Evolutionary conservation across 441 rosid genomes (phyloP).

Genomic region (Raphanus hybrid): DNA sequence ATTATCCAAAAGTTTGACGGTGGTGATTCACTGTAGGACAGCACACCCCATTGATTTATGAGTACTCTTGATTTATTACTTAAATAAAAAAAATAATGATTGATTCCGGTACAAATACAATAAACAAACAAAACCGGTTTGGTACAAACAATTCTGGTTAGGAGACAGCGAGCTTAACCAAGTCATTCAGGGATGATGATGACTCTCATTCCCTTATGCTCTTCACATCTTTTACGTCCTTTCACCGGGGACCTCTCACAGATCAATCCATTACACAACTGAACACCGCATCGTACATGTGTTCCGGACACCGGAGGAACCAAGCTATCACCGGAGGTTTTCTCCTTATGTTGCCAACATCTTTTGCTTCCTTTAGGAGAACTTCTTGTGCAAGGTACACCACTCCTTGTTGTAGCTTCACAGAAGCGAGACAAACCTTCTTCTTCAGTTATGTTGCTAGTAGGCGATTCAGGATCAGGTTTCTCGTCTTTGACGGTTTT

Average conservation of each 20-base stretch:
- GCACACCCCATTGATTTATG: background rate
- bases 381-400: conserved; percentile 41
- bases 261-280: background rate
- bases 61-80: background rate
- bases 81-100: background rate
- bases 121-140: conserved; percentile 13
- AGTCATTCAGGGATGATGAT: background rate
- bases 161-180: background rate
- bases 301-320: background rate
- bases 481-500: conserved; percentile 36
- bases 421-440: conserved; percentile 24
- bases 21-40: too few relatives aligned
- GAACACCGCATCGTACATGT: background rate
- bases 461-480: background rate
- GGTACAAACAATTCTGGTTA: background rate
- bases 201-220: conserved; percentile 39
- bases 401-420: conserved; percentile 42
- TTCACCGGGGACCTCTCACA: conserved; percentile 16
- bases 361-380: conserved; percentile 49
- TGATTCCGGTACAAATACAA: background rate
- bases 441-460: background rate
- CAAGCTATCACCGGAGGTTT: background rate
- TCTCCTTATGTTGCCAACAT: conserved; percentile 44
- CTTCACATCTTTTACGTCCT: conserved; percentile 40
- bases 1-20: background rate